A percentile compares a stretch with the other conserved stretches of the same genome.
Conservation (phyloP, 2,329 filamentous ascomycete species). For the Penicillium freii region DNA sequence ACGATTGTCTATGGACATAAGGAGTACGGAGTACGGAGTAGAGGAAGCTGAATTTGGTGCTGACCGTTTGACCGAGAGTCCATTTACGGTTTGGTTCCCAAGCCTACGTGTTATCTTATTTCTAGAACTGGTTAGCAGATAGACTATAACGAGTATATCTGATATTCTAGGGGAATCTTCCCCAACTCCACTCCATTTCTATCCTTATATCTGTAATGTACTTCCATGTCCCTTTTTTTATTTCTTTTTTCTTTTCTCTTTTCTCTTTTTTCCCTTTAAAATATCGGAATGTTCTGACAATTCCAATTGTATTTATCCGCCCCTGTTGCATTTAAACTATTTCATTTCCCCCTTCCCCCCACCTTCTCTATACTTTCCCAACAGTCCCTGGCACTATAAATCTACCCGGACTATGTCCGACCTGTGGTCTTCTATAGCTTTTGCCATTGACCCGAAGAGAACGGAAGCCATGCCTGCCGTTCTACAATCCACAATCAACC, state of each 20-base stretch:
- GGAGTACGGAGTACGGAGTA: not conserved
- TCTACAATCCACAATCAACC: conserved; percentile 43
- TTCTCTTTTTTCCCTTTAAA: not conserved
- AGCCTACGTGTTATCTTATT: not conserved
- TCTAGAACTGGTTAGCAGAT: too few relatives aligned
- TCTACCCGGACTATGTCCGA: conserved; percentile 34
- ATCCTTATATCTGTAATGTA: not conserved
- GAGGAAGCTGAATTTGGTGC: conserved; percentile 5
- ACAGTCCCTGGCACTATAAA: conserved; percentile 13
- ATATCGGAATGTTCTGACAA: not conserved
- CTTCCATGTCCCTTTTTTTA: not conserved
- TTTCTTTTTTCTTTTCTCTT: not conserved
- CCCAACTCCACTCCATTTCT: not conserved
- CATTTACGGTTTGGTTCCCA: not conserved
- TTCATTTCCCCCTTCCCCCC: conserved; percentile 1
- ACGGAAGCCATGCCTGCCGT: conserved; percentile 41
- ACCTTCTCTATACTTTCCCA: not conserved
- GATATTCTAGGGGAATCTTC: conserved; percentile 11
- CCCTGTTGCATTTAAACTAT: conserved; percentile 6
- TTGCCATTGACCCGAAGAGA: conserved; percentile 38
- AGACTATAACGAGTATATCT: not conserved
- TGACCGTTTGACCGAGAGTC: conserved; percentile 19
- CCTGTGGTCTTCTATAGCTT: conserved; percentile 38
- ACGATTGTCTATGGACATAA: not conserved
- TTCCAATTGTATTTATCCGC: not conserved